A percentile compares a stretch with the other conserved stretches of the same genome.
Evolutionary conservation across 176 grass and related monocot genomes (phyloP).

Genomic region (Leersia perrieri): DNA sequence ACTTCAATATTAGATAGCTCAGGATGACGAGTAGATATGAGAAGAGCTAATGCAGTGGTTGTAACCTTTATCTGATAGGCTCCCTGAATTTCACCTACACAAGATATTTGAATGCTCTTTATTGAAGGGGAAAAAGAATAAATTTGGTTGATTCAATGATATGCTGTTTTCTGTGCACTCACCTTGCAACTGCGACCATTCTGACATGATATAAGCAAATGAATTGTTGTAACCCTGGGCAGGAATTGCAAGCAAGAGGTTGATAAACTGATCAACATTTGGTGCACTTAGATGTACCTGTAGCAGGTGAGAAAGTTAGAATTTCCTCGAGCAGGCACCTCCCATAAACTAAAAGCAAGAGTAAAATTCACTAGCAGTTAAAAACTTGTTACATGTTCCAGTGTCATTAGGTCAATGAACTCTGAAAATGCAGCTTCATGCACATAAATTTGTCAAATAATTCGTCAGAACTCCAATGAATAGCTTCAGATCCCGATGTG

Average conservation of each 20-base stretch:
- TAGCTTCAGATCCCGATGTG: background rate
- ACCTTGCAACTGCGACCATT: constrained; percentile 92
- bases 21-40: constrained; percentile 63
- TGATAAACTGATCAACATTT: constrained; percentile 84
- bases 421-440: background rate
- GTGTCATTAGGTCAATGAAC: background rate
- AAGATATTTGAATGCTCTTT: constrained; percentile 21
- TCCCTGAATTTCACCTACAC: constrained; percentile 92
- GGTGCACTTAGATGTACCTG: constrained; percentile 96
- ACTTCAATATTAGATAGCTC: constrained; percentile 85
- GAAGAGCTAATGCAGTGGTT: constrained; percentile 82
- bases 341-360: background rate
- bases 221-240: constrained; percentile 61
- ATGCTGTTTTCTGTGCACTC: constrained; percentile 13
- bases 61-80: constrained; percentile 98
- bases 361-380: background rate
- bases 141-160: constrained; percentile 11
- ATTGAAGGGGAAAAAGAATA: background rate
- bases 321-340: background rate
- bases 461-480: background rate
- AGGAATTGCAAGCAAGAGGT: constrained; percentile 75
- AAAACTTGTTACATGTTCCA: background rate
- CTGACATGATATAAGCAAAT: constrained; percentile 85
- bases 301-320: constrained; percentile 16
- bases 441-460: background rate